Base-by-base conservation (phyloP, 208 protist genomes). In the Acanthamoeba lenticulata region DNA sequence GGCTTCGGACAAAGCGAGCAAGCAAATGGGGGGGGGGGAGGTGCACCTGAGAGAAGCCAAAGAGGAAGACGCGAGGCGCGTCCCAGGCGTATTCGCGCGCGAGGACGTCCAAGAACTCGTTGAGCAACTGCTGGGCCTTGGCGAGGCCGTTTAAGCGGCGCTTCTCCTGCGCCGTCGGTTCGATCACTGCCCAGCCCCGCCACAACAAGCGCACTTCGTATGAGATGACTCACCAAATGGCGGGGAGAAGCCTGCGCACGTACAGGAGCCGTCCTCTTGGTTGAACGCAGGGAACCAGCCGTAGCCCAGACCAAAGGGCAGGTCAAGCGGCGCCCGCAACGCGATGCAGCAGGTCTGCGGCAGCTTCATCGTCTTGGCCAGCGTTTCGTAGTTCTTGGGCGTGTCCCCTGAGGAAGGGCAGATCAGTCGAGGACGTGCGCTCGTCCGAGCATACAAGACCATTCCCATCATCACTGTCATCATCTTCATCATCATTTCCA, bases 1-100 rank as follows among this genome's bases (percentile, higher is more conserved):
- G 4, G 38, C 7, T 13, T 40, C 13, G 32, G 44, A 60, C 19
- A 88, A 21, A 88, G 79, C 9, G 44, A 34, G 44, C 7, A 42
- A 49, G 29, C 3, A 40, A 32, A 42, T 7, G 13, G 29, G 34
- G 42, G 40, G 40, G 36, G 15, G 36, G 15, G 29, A 9, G 42
- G 36, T 55, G 36, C 15, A 90, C 83, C 83, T 90, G 83, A 5
- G 83, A 90, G 83, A 90, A 90, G 24, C 83, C 83, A 32, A 90
- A 52, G 5, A 90, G 27, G 83, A 90, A 90, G 47, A 90, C 24
- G 13, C 83, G 83, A 45, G 27, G 34, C 6, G 27, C 9, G 0
- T 62, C 52, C 83, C 83, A 90, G 40, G 21, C 83, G 52, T 90
- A 69, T 17, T 90, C 38, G n/a, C n/a, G 17, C 36, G 65, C 52